Evolutionary conservation across 2,329 filamentous ascomycete species (phyloP), one percentile per base, ranked within the genome.

Genomic region (Xylariales sp.): DNA sequence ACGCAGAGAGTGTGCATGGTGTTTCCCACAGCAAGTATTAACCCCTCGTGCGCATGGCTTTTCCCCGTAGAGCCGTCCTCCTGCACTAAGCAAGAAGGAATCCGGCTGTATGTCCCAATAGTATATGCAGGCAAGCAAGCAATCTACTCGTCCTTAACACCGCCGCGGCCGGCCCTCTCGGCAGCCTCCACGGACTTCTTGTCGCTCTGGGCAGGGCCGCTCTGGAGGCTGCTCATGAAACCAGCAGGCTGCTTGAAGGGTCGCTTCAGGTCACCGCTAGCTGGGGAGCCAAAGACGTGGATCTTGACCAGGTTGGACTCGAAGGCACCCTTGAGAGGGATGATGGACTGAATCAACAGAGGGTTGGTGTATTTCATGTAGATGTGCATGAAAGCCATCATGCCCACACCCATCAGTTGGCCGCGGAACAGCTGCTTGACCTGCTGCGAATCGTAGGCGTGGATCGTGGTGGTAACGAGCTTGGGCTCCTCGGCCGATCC

Each of bases 361-460:
- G 93, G 93, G 81, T 97, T 98, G 72, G 90, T 97, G 83, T 97
- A 98, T 67, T 96, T 90, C 77, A 98, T 86, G 82, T 97, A 98
- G 45, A 98, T 51, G 72, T 98, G 93, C 91, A 98, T 97, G 59
- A 96, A 87, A 45, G 68, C 81, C 91, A 98, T 97, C 90, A 98
- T 98, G 64, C 78, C 90, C 42, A 98, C 75, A 43, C 93, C 93
- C 87, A 95, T 97, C 56, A 94, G 70, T 72, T 97, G 91, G 48
- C 83, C 78, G 66, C 93, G 93, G 77, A 91, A 88, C 50, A 88
- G 76, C 48, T 78, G 73, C 69, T 85, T 85, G 60, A 97, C 77
- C 72, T 97, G 91, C 54, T 77, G 70, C 56, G 81, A 74, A 66
- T 98, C 93, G 76, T 98, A 98, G 58, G 90, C 89, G 71, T 94